These are phyloP conservation scores for Heterobasidion parviporum DNA, from an alignment of 1,284 basidiomycete genomes.

Conservation along the genomic window DNA sequence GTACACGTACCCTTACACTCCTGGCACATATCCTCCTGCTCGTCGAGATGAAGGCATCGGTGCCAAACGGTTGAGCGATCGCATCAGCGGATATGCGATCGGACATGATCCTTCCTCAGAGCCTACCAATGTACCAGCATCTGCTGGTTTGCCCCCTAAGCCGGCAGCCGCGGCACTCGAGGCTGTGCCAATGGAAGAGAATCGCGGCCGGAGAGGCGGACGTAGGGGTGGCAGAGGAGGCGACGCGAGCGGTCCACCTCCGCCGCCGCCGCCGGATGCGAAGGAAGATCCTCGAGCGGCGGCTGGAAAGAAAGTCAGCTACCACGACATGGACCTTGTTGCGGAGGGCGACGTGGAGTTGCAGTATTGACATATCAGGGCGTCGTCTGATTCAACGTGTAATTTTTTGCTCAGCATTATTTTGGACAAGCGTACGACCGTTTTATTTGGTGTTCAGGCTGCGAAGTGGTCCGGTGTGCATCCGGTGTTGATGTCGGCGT, in stretches of 20 bases:
- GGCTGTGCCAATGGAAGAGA: conserved; percentile 30
- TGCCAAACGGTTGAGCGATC: conserved; percentile 61
- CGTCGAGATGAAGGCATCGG: conserved; percentile 51
- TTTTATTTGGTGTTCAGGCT: background rate
- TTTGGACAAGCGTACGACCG: background rate
- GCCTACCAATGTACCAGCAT: conserved; percentile 41
- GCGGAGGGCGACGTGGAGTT: conserved; percentile 81
- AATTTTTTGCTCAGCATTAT: background rate
- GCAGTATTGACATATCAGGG: conserved; percentile 41
- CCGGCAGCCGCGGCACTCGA: conserved; percentile 53
- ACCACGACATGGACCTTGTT: conserved; percentile 83
- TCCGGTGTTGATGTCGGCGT: no score
- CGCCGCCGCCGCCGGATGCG: conserved; percentile 75
- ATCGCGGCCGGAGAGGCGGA: conserved; percentile 13
- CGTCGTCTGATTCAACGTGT: conserved; percentile 11
- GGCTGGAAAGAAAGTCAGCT: conserved; percentile 74
- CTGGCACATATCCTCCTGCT: conserved; percentile 27
- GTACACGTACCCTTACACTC: conserved; percentile 24
- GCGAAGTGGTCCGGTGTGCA: no score
- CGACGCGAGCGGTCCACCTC: conserved; percentile 40
- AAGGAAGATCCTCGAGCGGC: conserved; percentile 84
- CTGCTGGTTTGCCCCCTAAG: conserved; percentile 69
- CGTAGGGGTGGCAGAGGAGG: conserved; percentile 17
- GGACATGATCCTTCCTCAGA: conserved; percentile 37
- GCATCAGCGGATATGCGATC: conserved; percentile 64